Base-by-base conservation (phyloP, 192 early-diverging fungal species). In the Coemansia sp. region DNA sequence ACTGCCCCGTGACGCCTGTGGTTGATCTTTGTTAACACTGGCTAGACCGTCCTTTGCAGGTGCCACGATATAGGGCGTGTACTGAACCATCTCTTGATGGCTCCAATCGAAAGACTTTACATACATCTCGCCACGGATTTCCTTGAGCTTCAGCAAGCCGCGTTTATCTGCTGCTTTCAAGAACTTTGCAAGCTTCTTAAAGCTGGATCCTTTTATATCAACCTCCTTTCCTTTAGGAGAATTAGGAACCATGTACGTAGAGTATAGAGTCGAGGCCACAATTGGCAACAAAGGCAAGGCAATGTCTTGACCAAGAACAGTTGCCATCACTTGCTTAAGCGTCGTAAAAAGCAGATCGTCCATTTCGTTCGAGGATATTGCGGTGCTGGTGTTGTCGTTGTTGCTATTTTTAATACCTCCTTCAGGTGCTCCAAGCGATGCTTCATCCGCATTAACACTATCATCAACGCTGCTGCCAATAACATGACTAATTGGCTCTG, bases 131-230 rank as follows among this genome's bases (percentile, higher is more conserved):
- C 80, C 80, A 13, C 80, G 80, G 26, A 84, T 80, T 37, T 94
- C 95, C 73, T 96, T 97, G 18, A 91, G 77, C 73, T 94, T 92
- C 32, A 95, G 61, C 12, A 91, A 63, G 21, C 92, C 95, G 32
- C 82, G 80, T 75, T 97, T 97, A 56, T 97, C 95, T 69, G 90
- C 90, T 12, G 82, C 87, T 67, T 95, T 97, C 61, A 95, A 76
- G 73, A 95, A 95, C 74, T 95, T 97, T 66, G 87, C 84, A 39
- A 91, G 65, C 78, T 96, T 95, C 76, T 97, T 97, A 82, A 88
- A 91, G 36, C 84, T 86, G 6, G 93, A 93, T 57, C 90, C 88
- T 74, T 93, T 94, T 32, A 97, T 85, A 60, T 97, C 95, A 9
- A 94, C 71, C 39, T 85, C 84, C 2, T 71, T 67, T 7, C 83